These are phyloP conservation scores for Lodderomyces elongisporus DNA, from an alignment of 1,139 yeast genomes.

Conservation along the genomic window DNA sequence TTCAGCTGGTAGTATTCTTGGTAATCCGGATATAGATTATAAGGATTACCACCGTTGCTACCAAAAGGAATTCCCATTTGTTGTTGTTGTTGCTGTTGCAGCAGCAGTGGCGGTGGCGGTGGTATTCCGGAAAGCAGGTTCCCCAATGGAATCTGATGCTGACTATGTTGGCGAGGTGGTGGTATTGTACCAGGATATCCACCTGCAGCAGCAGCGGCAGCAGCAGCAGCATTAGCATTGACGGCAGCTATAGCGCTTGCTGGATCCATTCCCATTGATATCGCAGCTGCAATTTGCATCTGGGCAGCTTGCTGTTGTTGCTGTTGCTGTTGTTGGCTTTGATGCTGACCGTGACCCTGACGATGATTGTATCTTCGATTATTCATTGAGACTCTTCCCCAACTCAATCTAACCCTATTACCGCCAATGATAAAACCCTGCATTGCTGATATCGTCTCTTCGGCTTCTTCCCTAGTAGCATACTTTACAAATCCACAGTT, in stretches of 20 bases:
- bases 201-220: not conserved
- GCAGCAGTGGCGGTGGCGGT: too few species aligned
- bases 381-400: conserved; percentile 65
- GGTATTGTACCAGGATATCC: not conserved
- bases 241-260: conserved; percentile 14
- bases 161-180: not conserved
- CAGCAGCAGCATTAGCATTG: too few species aligned
- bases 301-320: conserved; percentile 30
- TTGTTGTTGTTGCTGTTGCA: too few species aligned
- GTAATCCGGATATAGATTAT: too few species aligned
- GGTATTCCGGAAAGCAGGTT: too few species aligned
- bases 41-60: too few species aligned
- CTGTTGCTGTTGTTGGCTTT: conserved; percentile 33
- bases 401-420: conserved; percentile 75
- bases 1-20: too few species aligned
- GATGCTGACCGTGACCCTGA: too few species aligned
- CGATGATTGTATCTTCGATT: conserved; percentile 30
- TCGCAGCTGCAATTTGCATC: conserved; percentile 32
- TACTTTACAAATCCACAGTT: conserved; percentile 93
- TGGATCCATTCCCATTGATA: conserved; percentile 36
- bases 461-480: conserved; percentile 75
- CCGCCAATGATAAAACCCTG: conserved; percentile 90
- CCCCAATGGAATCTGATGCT: conserved; percentile 6
- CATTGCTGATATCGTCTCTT: conserved; percentile 84
- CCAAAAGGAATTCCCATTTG: too few species aligned